Percentiles rank a stretch among this genome's conserved stretches.
These are phyloP conservation scores for Cyclocybe aegerita DNA, from an alignment of 768 basidiomycete genomes.

Conservation along the genomic window DNA sequence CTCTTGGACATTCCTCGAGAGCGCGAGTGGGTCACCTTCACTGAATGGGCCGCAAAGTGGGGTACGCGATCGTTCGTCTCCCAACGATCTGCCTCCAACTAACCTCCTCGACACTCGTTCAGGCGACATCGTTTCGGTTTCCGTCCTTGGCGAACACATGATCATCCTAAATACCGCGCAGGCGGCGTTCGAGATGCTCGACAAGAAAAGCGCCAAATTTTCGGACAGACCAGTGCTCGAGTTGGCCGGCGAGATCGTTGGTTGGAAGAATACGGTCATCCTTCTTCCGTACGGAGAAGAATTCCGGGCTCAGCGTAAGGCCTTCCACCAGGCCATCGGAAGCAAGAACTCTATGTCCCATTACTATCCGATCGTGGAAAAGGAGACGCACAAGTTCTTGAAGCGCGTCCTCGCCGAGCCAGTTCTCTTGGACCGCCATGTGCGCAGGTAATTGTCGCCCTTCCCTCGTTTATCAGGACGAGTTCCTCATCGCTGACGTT, in stretches of 20 bases:
- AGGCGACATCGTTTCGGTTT: too few species aligned
- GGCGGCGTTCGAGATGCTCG: constrained; percentile 31
- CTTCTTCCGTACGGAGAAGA: constrained; percentile 30
- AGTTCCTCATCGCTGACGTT: too few species aligned
- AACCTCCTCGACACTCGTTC: too few species aligned
- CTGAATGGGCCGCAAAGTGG: constrained; percentile 39
- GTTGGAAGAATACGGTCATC: constrained; percentile 28
- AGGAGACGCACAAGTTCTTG: too few species aligned
- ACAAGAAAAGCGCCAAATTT: constrained; percentile 45
- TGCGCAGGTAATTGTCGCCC: too few species aligned
- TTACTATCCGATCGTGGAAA: too few species aligned
- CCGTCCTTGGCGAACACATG: constrained; percentile 17
- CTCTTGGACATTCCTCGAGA: constrained; percentile 43
- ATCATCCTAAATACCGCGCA: constrained; percentile 18
- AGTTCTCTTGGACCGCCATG: too few species aligned
- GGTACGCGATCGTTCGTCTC: constrained; percentile 18
- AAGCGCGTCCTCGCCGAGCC: too few species aligned
- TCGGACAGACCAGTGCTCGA: constrained; percentile 45
- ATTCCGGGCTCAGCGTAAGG: constrained; percentile 18
- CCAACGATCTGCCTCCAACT: too few species aligned
- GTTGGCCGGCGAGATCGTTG: constrained; percentile 38
- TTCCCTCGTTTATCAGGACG: too few species aligned
- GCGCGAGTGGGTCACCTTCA: constrained; percentile 40
- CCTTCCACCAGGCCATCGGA: too few species aligned
- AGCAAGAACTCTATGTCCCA: too few species aligned